Evolutionary conservation across 2,329 filamentous ascomycete genomes (phyloP).

Genomic region (Neofusicoccum sp.): DNA sequence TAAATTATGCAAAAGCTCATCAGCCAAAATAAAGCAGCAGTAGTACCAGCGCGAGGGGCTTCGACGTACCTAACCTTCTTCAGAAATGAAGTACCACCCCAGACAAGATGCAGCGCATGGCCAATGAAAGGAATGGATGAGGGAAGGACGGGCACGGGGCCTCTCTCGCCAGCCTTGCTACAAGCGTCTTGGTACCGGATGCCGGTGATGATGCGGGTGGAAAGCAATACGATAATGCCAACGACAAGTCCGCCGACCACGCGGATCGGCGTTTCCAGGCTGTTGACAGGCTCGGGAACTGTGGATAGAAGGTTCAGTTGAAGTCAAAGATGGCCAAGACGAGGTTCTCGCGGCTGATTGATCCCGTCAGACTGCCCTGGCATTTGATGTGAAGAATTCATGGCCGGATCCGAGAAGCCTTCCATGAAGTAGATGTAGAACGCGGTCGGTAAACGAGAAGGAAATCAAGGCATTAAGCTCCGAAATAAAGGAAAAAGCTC

Average conservation of each 20-base stretch:
- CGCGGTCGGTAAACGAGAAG: too few relatives aligned
- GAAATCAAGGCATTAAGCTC: too few relatives aligned
- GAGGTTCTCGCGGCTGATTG: too few relatives aligned
- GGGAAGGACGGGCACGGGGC: constrained; percentile 48
- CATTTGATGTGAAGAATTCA: too few relatives aligned
- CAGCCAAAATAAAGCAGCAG: constrained; percentile 20
- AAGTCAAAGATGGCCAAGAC: too few relatives aligned
- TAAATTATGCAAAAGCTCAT: background rate
- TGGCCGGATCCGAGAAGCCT: too few relatives aligned
- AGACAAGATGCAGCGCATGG: constrained; percentile 52
- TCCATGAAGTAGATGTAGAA: too few relatives aligned
- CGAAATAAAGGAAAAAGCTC: too few relatives aligned
- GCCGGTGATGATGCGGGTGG: constrained; percentile 22
- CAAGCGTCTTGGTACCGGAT: constrained; percentile 27
- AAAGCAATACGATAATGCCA: constrained; percentile 26
- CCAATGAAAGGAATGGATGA: constrained; percentile 62
- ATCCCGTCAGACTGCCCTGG: too few relatives aligned
- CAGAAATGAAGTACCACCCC: constrained; percentile 46
- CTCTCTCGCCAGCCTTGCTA: constrained; percentile 32
- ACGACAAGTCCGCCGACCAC: background rate
- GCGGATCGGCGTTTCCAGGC: background rate
- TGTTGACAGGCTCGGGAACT: constrained; percentile 7
- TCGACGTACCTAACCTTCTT: constrained; percentile 39
- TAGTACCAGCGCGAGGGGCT: background rate
- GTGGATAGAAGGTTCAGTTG: background rate